phyloP scores from a whole-genome alignment of 164 flowering plant species.

The Macadamia tetraphylla region DNA sequence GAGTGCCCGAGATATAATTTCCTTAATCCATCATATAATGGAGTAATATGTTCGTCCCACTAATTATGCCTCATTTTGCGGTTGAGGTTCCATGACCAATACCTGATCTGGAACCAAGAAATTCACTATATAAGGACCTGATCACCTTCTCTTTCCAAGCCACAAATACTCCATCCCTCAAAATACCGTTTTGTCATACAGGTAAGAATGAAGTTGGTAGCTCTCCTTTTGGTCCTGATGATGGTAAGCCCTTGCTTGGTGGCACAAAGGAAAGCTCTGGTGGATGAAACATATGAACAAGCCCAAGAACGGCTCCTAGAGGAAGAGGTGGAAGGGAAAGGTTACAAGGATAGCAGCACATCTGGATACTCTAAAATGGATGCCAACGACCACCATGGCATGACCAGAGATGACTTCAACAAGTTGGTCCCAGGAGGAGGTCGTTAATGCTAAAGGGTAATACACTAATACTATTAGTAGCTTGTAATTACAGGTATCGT shows the following conservation, averaged over 20 bases:
- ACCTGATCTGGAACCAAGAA: neutral
- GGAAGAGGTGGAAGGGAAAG: neutral
- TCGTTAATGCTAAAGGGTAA: too few species aligned
- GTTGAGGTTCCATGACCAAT: constrained; percentile 11
- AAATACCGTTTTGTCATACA: neutral
- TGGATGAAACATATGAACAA: neutral
- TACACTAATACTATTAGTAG: too few species aligned
- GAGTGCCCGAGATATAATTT: neutral
- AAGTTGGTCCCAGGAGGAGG: neutral
- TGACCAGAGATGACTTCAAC: constrained; percentile 5
- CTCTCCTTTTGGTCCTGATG: constrained; percentile 13
- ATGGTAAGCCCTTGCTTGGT: constrained; percentile 15
- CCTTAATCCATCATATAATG: constrained; percentile 8
- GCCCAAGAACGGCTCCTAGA: neutral
- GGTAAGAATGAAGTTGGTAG: constrained; percentile 15
- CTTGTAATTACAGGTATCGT: too few species aligned
- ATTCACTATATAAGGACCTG: neutral
- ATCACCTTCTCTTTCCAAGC: neutral
- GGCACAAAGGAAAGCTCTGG: constrained; percentile 6
- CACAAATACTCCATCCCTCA: too few species aligned
- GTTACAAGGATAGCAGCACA: neutral
- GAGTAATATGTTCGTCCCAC: constrained; percentile 7
- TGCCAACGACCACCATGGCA: constrained; percentile 5
- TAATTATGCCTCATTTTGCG: constrained; percentile 7
- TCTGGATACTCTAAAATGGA: neutral